phyloP scores from a whole-genome alignment of 1,139 yeast species.

The Hemisphaericaspora subhashii region DNA sequence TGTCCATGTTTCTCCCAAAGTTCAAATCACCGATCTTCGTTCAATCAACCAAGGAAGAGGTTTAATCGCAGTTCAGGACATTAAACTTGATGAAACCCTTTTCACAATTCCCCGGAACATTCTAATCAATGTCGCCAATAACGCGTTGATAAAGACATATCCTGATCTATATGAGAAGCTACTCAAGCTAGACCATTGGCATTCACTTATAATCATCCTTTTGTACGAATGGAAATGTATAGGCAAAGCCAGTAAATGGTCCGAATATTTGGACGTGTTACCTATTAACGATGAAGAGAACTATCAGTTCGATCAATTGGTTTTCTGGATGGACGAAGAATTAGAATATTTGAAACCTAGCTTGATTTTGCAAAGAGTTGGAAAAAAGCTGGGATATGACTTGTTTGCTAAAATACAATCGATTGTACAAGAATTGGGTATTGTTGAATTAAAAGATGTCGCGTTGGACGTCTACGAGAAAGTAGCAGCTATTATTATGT shows the following conservation, averaged over 20 bases:
- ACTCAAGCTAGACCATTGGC: conserved; percentile 60
- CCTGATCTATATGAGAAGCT: conserved; percentile 35
- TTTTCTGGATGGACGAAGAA: conserved; percentile 72
- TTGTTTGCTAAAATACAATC: conserved; percentile 45
- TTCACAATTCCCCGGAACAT: conserved; percentile 67
- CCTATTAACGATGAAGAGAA: conserved; percentile 45
- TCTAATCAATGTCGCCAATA: conserved; percentile 59
- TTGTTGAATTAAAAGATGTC: conserved; percentile 24
- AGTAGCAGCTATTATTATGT: conserved; percentile 60
- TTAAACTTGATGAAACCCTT: conserved; percentile 56
- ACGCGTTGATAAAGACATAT: conserved; percentile 39
- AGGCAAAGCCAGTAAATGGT: conserved; percentile 57
- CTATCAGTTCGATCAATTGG: conserved; percentile 59
- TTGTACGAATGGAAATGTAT: conserved; percentile 53
- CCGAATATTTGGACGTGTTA: conserved; percentile 65
- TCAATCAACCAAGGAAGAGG: conserved; percentile 72
- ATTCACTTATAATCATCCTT: conserved; percentile 66
- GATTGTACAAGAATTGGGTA: conserved; percentile 22
- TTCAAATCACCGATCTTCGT: conserved; percentile 62
- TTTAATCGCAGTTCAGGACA: conserved; percentile 62
- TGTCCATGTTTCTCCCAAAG: conserved; percentile 52
- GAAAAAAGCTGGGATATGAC: conserved; percentile 62
- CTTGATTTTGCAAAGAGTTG: conserved; percentile 65
- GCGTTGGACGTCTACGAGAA: conserved; percentile 61
- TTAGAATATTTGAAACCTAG: conserved; percentile 64